Evolutionary conservation across 768 basidiomycete genomes (phyloP), one percentile per base, ranked within the genome.

Genomic region (Coprinellus micaceus): DNA sequence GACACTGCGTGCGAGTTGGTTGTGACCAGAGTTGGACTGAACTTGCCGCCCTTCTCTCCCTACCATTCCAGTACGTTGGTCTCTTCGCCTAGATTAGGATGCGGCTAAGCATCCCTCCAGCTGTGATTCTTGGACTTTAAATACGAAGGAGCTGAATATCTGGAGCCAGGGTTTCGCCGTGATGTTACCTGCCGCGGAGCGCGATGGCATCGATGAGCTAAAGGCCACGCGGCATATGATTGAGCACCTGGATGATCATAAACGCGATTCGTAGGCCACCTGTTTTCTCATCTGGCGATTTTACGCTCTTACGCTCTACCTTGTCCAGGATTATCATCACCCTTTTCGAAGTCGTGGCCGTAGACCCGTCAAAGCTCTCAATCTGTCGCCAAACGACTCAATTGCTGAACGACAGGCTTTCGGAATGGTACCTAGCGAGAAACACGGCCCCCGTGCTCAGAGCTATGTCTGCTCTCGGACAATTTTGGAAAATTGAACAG

Each of bases 41-140:
- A 48, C 56, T 80, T 0, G 61, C 77, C 0, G 66, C 70, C 17
- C 72, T 84, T 53, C 70, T 86, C 12, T 63, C 66, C 0, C 69
- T 80, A 47, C 80, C 84, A 1, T 65, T 82, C 45, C 67, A 75
- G 84, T 84, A 52, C 54, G 70, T 63, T 12, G 12, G 12, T n/a
- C 44, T 48, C 19, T 29, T 36, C 22, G 17, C 2, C 1, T n/a
- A 33, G 13, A 10, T 50, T 25, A 1, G 17, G 33, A 4, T 37
- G 25, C 51, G 7, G 52, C 28, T 50, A n/a, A 33, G 6, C 11
- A 7, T 26, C 24, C 33, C 12, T 33, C 15, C 19, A 50, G 48
- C 17, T 36, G 21, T 17, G 21, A 29, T 7, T n/a, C 15, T 5
- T 50, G 48, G 48, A 36, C n/a, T 24, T 28, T 50, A 13, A 22